Evolutionary conservation across 345 rosid species (phyloP).

Genomic region (Luvunga scandens): DNA sequence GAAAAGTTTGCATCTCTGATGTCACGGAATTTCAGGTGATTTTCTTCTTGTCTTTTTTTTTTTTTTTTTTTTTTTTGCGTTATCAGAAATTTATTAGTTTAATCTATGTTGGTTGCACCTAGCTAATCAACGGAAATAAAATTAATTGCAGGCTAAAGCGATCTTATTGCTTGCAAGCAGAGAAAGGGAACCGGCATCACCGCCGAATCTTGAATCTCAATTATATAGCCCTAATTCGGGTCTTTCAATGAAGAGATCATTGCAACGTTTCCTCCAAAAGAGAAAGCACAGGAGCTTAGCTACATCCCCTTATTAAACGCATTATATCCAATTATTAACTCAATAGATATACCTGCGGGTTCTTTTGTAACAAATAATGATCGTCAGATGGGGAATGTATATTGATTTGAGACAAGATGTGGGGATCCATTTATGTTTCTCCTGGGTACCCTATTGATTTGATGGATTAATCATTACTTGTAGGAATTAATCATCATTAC

Average conservation of each 20-base stretch:
- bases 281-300: conserved; percentile 26
- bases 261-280: conserved; percentile 39
- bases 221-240: conserved; percentile 14
- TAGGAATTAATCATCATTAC: too few relatives aligned
- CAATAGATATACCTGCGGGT: too few relatives aligned
- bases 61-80: too few relatives aligned
- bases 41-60: background rate
- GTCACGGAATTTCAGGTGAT: conserved; percentile 48
- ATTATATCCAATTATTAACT: too few relatives aligned
- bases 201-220: background rate
- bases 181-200: conserved; percentile 13
- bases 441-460: too few relatives aligned
- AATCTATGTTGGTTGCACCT: too few relatives aligned
- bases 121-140: too few relatives aligned
- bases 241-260: conserved; percentile 37
- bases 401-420: background rate
- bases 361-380: background rate
- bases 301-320: conserved; percentile 7
- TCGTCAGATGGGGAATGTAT: background rate
- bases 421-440: too few relatives aligned
- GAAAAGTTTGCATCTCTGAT: conserved; percentile 41
- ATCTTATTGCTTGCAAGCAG: conserved; percentile 25
- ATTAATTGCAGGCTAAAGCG: conserved; percentile 28
- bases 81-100: too few relatives aligned
- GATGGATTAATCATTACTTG: too few relatives aligned